Percentiles rank a stretch among this genome's conserved stretches.
Evolutionary conservation across 2,329 filamentous ascomycete genomes (phyloP).

Genomic region (Fusarium acutatum): DNA sequence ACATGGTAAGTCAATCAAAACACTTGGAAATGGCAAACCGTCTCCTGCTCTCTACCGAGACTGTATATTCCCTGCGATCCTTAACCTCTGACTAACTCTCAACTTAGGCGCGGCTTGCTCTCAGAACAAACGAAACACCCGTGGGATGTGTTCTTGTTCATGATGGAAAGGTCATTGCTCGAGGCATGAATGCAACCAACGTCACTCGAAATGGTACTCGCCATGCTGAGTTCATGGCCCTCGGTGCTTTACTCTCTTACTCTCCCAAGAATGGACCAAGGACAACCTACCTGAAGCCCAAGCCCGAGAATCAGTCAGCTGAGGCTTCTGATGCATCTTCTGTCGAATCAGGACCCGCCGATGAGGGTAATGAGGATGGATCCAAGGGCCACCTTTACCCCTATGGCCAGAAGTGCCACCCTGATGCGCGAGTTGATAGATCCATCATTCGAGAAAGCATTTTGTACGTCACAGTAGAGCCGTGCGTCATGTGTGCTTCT

Average conservation of each 20-base stretch:
- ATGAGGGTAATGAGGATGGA: slow-evolving; percentile 62
- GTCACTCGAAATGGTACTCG: slow-evolving; percentile 88
- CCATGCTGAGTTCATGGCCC: slow-evolving; percentile 93
- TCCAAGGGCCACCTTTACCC: slow-evolving; percentile 66
- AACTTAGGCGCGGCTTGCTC: slow-evolving; percentile 80
- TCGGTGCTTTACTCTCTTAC: slow-evolving; percentile 65
- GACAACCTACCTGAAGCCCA: slow-evolving; percentile 48
- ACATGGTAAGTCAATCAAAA: slow-evolving; percentile 72
- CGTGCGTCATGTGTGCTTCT: slow-evolving; percentile 98
- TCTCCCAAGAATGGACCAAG: slow-evolving; percentile 42
- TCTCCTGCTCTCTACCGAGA: background rate
- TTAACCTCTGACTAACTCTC: background rate
- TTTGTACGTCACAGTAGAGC: slow-evolving; percentile 97
- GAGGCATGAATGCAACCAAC: slow-evolving; percentile 97
- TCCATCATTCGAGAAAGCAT: slow-evolving; percentile 75
- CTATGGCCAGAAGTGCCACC: slow-evolving; percentile 67
- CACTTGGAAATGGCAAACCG: background rate
- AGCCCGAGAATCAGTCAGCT: slow-evolving; percentile 38
- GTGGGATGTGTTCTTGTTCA: slow-evolving; percentile 95
- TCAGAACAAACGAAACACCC: slow-evolving; percentile 89
- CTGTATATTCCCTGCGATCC: background rate
- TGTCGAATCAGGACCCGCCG: slow-evolving; percentile 37
- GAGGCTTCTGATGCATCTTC: slow-evolving; percentile 39
- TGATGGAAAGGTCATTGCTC: slow-evolving; percentile 79
- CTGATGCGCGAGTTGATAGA: slow-evolving; percentile 66